Evolutionary conservation across 2,329 filamentous ascomycete genomes (phyloP).

Genomic region (Trichophyton schoenleinii): DNA sequence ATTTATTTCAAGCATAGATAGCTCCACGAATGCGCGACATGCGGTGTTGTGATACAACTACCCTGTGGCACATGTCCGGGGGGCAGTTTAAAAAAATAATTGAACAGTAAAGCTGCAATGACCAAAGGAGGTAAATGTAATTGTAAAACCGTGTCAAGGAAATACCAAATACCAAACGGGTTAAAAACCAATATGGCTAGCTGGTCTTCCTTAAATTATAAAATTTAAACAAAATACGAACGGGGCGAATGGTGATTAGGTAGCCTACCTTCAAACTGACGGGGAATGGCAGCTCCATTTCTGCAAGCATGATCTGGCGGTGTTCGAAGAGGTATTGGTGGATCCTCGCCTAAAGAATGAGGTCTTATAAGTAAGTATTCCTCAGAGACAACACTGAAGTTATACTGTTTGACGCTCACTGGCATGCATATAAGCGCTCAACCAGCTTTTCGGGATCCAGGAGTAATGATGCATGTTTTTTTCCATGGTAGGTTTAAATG

Average conservation of each 20-base stretch:
- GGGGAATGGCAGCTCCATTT: background rate
- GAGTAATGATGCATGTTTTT: background rate
- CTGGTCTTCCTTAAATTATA: background rate
- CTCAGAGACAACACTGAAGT: background rate
- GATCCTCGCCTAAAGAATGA: background rate
- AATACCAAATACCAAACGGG: conserved; percentile 3
- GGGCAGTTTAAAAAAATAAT: conserved; percentile 31
- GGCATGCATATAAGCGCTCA: background rate
- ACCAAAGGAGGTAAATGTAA: conserved; percentile 6
- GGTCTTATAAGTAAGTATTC: background rate
- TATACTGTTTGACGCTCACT: background rate
- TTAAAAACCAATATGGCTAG: background rate
- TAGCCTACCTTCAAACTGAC: background rate
- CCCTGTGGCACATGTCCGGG: conserved; percentile 17
- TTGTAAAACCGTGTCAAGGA: conserved; percentile 9
- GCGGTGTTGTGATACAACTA: conserved; percentile 1
- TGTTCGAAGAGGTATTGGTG: background rate
- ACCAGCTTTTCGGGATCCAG: background rate
- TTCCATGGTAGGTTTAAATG: background rate
- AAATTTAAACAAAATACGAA: background rate
- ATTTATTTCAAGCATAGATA: background rate
- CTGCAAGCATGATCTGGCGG: background rate
- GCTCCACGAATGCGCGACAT: conserved; percentile 4
- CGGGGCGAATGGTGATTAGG: background rate
- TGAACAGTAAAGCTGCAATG: conserved; percentile 19